phyloP scores from a whole-genome alignment of 208 protist genomes.

The Trypanosoma scelopori region DNA sequence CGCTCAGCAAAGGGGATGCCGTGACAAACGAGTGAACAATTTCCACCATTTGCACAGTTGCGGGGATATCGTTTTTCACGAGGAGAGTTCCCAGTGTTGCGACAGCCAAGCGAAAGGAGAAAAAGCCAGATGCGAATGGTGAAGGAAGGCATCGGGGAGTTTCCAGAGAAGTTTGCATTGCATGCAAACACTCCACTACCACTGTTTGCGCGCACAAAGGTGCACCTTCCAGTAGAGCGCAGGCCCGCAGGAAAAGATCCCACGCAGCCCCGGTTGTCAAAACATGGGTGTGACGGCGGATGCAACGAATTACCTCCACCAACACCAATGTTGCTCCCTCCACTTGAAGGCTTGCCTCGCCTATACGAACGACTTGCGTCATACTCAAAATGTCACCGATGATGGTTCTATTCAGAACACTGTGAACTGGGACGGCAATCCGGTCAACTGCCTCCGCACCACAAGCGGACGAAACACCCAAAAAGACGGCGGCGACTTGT shows the following conservation, averaged over 20 bases:
- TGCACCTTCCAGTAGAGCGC: constrained; percentile 34
- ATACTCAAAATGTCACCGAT: constrained; percentile 11
- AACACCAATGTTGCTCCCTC: constrained; percentile 32
- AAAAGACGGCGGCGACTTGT: constrained; percentile 14
- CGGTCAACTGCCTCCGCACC: constrained; percentile 14
- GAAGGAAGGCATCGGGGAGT: neutral
- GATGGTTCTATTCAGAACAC: constrained; percentile 16
- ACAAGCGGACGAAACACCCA: constrained; percentile 14
- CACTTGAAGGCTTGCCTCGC: constrained; percentile 19
- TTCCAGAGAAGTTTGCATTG: constrained; percentile 9
- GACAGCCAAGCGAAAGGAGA: constrained; percentile 10
- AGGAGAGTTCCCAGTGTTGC: constrained; percentile 10
- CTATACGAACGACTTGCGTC: constrained; percentile 21
- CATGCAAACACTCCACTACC: constrained; percentile 6
- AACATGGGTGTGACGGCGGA: constrained; percentile 28
- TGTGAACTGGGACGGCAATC: constrained; percentile 18
- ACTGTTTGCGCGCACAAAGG: constrained; percentile 23
- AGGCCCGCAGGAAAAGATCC: constrained; percentile 39
- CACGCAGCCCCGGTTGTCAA: constrained; percentile 9
- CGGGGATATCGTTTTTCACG: neutral
- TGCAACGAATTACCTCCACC: constrained; percentile 39
- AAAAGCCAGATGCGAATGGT: neutral
- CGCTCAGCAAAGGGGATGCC: neutral
- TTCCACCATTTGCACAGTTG: constrained; percentile 1
- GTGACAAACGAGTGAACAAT: constrained; percentile 6